These are phyloP conservation scores for Lyophyllum shimeji DNA, from an alignment of 768 basidiomycete species.

Conservation along the genomic window DNA sequence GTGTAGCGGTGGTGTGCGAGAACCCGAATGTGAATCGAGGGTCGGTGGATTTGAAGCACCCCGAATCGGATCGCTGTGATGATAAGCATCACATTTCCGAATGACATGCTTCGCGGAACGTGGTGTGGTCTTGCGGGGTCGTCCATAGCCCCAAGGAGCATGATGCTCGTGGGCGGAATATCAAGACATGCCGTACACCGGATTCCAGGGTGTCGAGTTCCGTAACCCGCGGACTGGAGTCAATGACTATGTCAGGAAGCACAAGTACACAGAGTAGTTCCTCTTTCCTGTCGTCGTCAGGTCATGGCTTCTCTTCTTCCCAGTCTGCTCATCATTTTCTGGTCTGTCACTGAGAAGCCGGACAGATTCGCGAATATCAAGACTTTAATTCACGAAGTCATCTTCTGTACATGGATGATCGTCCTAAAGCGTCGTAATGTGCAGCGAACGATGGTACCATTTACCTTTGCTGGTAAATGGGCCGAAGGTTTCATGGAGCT, in stretches of 20 bases:
- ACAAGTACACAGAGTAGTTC: slow-evolving; percentile 22
- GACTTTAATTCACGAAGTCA: too few species aligned
- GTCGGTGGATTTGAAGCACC: too few species aligned
- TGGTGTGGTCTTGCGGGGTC: too few species aligned
- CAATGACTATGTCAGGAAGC: slow-evolving; percentile 30
- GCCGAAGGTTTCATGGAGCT: slow-evolving; percentile 47
- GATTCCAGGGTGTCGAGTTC: slow-evolving; percentile 40
- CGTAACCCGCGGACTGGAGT: slow-evolving; percentile 19
- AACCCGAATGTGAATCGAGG: too few species aligned
- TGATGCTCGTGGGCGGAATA: slow-evolving; percentile 64
- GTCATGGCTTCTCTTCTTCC: neutral
- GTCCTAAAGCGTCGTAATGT: neutral
- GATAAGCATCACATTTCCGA: too few species aligned
- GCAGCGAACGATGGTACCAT: slow-evolving; percentile 58
- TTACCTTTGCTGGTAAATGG: slow-evolving; percentile 48
- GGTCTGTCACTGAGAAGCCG: slow-evolving; percentile 45
- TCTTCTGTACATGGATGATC: too few species aligned
- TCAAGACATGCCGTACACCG: slow-evolving; percentile 54
- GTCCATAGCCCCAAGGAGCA: too few species aligned
- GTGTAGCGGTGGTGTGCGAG: too few species aligned
- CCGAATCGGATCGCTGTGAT: too few species aligned
- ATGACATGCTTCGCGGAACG: too few species aligned
- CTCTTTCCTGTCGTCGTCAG: neutral
- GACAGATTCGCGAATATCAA: slow-evolving; percentile 40
- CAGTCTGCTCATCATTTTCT: slow-evolving; percentile 46